These are phyloP conservation scores for Chlorella sp. DNA, from an alignment of 139 green algal species.

Conservation along the genomic window DNA sequence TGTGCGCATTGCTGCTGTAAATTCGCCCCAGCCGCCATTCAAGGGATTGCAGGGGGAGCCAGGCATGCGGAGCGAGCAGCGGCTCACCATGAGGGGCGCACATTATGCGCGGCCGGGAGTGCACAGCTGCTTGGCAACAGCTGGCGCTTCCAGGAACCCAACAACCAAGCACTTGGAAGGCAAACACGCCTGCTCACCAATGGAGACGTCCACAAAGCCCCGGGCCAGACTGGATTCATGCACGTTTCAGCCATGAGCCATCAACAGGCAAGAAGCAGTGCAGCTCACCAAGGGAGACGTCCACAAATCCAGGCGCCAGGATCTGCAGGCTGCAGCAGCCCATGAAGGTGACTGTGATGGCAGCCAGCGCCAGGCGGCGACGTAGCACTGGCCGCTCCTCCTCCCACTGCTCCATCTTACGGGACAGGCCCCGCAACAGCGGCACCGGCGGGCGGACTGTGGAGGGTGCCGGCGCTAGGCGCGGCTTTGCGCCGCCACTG, in stretches of 20 bases:
- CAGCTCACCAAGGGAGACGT: constrained; percentile 22
- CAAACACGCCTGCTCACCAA: background rate
- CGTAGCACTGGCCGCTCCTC: background rate
- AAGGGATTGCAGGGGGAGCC: too few relatives aligned
- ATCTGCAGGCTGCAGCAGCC: constrained; percentile 26
- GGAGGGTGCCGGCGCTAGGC: background rate
- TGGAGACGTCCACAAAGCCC: constrained; percentile 17
- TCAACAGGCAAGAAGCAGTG: too few relatives aligned
- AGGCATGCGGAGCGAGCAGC: too few relatives aligned
- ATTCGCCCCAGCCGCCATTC: too few relatives aligned
- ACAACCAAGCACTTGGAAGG: too few relatives aligned
- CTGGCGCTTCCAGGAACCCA: too few relatives aligned
- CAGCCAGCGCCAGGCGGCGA: constrained; percentile 6
- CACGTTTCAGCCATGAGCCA: too few relatives aligned
- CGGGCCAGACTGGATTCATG: too few relatives aligned
- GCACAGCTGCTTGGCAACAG: too few relatives aligned
- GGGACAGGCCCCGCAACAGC: constrained; percentile 11
- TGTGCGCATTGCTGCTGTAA: background rate
- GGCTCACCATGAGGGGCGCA: too few relatives aligned
- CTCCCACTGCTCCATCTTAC: constrained; percentile 13
- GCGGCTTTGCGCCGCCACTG: background rate
- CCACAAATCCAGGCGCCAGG: constrained; percentile 20
- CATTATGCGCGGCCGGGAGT: too few relatives aligned
- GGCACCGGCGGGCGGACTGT: constrained; percentile 3
- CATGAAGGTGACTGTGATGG: constrained; percentile 2